Conservation (phyloP, 2,329 filamentous ascomycete species). For the Fusarium sp. region DNA sequence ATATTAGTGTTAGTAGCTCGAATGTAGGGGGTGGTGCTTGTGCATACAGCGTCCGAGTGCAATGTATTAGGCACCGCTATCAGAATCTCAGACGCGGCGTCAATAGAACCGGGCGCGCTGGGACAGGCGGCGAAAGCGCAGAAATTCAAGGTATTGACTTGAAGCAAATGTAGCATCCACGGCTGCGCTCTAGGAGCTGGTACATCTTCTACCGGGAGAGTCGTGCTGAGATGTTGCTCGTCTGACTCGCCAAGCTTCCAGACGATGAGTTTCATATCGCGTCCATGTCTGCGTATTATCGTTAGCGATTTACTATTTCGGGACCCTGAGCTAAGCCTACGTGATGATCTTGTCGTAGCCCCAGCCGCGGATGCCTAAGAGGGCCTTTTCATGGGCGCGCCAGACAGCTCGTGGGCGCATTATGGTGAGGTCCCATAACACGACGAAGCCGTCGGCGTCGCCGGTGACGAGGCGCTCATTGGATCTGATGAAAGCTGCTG, state of each 20-base stretch:
- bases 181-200: conserved; percentile 68
- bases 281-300: conserved; percentile 74
- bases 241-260: conserved; percentile 77
- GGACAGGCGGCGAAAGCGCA: conserved; percentile 80
- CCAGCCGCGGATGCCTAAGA: conserved; percentile 81
- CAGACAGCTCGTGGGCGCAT: conserved; percentile 87
- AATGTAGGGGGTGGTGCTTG: neutral
- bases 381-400: conserved; percentile 82
- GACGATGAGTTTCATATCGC: conserved; percentile 86
- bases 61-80: conserved; percentile 85
- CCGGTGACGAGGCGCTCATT: conserved; percentile 86
- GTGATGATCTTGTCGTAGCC: conserved; percentile 80
- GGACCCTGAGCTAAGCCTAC: conserved; percentile 58
- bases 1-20: conserved; percentile 5
- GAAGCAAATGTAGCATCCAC: conserved; percentile 85
- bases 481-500: conserved; percentile 74
- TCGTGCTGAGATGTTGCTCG: conserved; percentile 72
- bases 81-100: conserved; percentile 61
- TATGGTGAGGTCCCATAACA: conserved; percentile 84
- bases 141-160: conserved; percentile 95
- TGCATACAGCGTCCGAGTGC: conserved; percentile 72
- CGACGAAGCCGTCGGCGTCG: conserved; percentile 89
- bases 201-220: conserved; percentile 75
- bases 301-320: neutral
- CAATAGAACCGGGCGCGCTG: conserved; percentile 43